Evolutionary conservation across 1,139 yeast genomes (phyloP), one percentile per base, ranked within the genome.

Genomic region (Citeromyces siamensis): DNA sequence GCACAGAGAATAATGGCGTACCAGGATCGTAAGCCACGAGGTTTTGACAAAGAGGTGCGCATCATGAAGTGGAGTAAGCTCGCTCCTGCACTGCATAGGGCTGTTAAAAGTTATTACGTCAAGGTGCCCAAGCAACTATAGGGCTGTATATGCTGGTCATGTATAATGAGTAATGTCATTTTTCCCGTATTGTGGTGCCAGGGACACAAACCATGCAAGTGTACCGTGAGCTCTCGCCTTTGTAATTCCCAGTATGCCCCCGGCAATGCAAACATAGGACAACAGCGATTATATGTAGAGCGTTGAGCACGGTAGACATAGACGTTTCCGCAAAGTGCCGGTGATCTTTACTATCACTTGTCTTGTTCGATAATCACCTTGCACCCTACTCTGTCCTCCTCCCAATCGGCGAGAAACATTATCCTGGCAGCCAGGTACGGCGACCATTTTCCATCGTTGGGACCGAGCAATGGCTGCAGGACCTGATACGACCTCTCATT

Each of bases 1-100:
- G 81, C 81, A 4, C 71, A 70, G 43, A 60, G 81, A 49, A 75
- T 75, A 27, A 75, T 75, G 80, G 68, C 69, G n/a, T 75, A 75
- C 50, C 75, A 70, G 42, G 59, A 63, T 17, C 62, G 82, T 47
- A 73, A 71, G 47, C 83, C 82, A 26, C 60, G 82, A 46, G 81
- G 81, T 1, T 75, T 75, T 50, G 81, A 75, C 48, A 75, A 75
- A 52, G 81, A 74, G 45, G 80, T 75, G 21, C 56, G 82, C 37
- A 74, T 75, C 33, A 55, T 75, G 43, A 61, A 68, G 41, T 75
- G 82, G 82, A 73, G 68, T 38, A 72, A 67, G 44, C 59, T 75
- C 41, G 64, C 64, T 10, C 75, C 78, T 2, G 81, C 82, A 23
- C 58, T 75, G 41, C 64, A 60, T 49, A 64, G 82, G 49, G 82